Evolutionary conservation across 768 basidiomycete genomes (phyloP).

Genomic region (Rhizopogon salebrosus): DNA sequence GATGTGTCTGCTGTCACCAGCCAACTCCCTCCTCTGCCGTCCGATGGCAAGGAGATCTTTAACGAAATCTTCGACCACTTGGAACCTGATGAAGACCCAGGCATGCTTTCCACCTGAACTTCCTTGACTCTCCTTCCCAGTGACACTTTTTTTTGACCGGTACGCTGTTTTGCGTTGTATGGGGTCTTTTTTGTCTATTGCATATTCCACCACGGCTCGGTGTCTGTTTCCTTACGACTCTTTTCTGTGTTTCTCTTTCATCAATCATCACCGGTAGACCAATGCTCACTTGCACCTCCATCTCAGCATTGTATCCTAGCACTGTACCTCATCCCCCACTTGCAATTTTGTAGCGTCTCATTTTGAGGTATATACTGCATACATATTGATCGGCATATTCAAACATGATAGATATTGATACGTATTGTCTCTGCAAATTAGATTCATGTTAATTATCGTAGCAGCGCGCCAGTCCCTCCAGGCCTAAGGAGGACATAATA

Average conservation of each 20-base stretch:
- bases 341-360: conserved; percentile 1
- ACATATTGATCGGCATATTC: background rate
- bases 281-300: conserved; percentile 6
- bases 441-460: background rate
- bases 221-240: background rate
- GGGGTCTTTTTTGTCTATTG: background rate
- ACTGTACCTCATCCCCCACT: conserved; percentile 5
- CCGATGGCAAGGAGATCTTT: conserved; percentile 78
- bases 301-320: conserved; percentile 7
- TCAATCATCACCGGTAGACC: conserved; percentile 7
- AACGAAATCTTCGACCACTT: conserved; percentile 57
- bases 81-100: conserved; percentile 56
- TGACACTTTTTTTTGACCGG: background rate
- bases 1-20: conserved; percentile 39
- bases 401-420: background rate
- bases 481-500: no score
- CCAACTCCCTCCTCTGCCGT: conserved; percentile 59
- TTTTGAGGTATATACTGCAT: conserved; percentile 5
- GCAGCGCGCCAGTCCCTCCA: no score
- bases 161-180: conserved; percentile 3
- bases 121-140: background rate
- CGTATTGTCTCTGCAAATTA: background rate
- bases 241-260: background rate
- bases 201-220: background rate
- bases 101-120: conserved; percentile 67